Percentiles rank a stretch among this genome's conserved stretches.
Conservation (phyloP, 805 yeast species). For the Candida sithepensis region DNA sequence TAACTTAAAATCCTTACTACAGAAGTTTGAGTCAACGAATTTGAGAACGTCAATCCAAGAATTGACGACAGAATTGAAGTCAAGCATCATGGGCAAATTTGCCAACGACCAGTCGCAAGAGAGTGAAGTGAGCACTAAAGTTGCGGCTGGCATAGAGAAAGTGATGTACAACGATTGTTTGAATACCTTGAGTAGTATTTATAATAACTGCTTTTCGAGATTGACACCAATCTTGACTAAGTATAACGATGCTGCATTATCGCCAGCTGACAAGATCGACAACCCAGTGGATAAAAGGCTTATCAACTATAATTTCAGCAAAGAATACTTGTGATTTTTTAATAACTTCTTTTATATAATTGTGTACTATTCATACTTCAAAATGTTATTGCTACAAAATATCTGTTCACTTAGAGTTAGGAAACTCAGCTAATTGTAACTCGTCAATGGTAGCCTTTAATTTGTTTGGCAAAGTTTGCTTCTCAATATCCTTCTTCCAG, state of each 20-base stretch:
- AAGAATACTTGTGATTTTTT: constrained; percentile 17
- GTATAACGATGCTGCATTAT: constrained; percentile 40
- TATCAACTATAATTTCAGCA: constrained; percentile 28
- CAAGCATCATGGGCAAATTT: constrained; percentile 39
- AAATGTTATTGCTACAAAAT: too few species aligned
- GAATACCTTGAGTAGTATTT: constrained; percentile 65
- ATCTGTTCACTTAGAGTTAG: too few species aligned
- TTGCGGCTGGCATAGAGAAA: constrained; percentile 41
- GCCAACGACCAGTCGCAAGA: constrained; percentile 17
- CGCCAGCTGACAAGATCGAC: constrained; percentile 28
- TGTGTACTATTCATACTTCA: background rate
- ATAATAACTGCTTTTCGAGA: constrained; percentile 48
- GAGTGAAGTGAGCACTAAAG: constrained; percentile 24
- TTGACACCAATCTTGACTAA: constrained; percentile 53
- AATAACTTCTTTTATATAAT: background rate
- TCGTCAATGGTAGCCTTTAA: constrained; percentile 30
- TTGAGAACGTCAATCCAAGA: constrained; percentile 51
- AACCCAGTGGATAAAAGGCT: constrained; percentile 2
- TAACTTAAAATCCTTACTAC: constrained; percentile 53
- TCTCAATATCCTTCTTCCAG: constrained; percentile 59
- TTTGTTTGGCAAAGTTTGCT: constrained; percentile 40
- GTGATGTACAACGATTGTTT: constrained; percentile 61
- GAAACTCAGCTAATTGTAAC: constrained; percentile 31
- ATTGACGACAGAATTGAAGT: constrained; percentile 52
- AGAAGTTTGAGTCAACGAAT: constrained; percentile 56